Evolutionary conservation across 148 eudicot genomes (phyloP).

Genomic region (Pharnaceum exiguum): DNA sequence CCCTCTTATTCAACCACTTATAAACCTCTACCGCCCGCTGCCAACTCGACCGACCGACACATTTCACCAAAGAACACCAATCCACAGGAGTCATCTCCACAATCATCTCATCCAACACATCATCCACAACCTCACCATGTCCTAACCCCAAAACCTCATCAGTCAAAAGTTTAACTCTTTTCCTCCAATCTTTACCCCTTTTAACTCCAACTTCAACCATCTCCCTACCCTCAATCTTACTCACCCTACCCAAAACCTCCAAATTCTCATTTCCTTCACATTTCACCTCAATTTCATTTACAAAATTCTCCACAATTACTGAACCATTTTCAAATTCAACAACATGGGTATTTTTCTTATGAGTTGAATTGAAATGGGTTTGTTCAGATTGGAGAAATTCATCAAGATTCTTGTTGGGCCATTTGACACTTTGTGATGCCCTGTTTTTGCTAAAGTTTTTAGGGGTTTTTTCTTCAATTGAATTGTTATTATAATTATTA

Average conservation of each 20-base stretch:
- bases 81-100: conserved; percentile 91
- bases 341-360: conserved; percentile 17
- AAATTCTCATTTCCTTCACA: conserved; percentile 31
- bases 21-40: conserved; percentile 86
- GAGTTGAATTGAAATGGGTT: conserved; percentile 31
- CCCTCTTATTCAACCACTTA: conserved; percentile 85
- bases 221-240: conserved; percentile 68
- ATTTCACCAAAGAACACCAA: conserved; percentile 85
- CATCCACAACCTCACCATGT: conserved; percentile 76
- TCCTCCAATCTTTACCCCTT: conserved; percentile 89
- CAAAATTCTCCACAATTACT: conserved; percentile 13
- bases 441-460: conserved; percentile 63
- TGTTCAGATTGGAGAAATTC: conserved; percentile 32
- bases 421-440: conserved; percentile 83
- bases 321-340: conserved; percentile 5
- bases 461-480: conserved; percentile 29
- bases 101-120: conserved; percentile 65
- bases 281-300: conserved; percentile 19
- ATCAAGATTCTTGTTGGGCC: conserved; percentile 63
- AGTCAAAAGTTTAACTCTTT: conserved; percentile 72
- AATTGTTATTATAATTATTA: conserved; percentile 13
- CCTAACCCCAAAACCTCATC: conserved; percentile 63
- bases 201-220: conserved; percentile 82
- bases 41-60: conserved; percentile 83
- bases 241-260: conserved; percentile 51